Conservation (phyloP, 2,329 filamentous ascomycete species). For the Paraphaeosphaeria minitans region DNA sequence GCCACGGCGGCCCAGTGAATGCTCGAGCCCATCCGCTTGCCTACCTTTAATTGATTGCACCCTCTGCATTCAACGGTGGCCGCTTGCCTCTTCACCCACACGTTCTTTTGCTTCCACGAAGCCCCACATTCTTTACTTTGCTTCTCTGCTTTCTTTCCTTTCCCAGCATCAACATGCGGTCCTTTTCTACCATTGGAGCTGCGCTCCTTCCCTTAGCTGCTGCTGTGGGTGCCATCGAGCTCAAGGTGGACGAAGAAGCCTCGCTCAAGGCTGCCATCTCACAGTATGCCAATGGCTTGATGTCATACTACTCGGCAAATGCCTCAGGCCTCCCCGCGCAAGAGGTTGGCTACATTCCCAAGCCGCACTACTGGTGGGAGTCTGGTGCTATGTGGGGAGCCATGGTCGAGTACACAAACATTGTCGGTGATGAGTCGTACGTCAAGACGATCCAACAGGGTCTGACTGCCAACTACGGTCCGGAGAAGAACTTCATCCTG, state of each 20-base stretch:
- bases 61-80: constrained; percentile 20
- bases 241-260: constrained; percentile 41
- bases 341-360: constrained; percentile 49
- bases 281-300: constrained; percentile 42
- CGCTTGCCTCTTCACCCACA: constrained; percentile 19
- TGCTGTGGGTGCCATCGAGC: constrained; percentile 34
- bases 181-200: constrained; percentile 39
- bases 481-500: constrained; percentile 51
- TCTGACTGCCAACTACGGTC: constrained; percentile 51
- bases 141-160: constrained; percentile 24
- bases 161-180: constrained; percentile 36
- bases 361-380: constrained; percentile 56
- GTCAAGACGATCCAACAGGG: constrained; percentile 48
- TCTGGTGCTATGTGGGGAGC: constrained; percentile 48
- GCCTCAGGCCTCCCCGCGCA: constrained; percentile 26
- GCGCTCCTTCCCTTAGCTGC: constrained; percentile 42
- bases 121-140: constrained; percentile 31
- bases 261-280: constrained; percentile 37
- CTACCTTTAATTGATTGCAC: constrained; percentile 13
- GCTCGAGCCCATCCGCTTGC: constrained; percentile 28
- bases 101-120: constrained; percentile 27
- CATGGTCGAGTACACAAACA: constrained; percentile 53
- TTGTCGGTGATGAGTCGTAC: constrained; percentile 53
- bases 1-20: constrained; percentile 11
- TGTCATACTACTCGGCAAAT: constrained; percentile 43